A percentile compares a stretch with the other conserved stretches of the same genome.
phyloP scores from a whole-genome alignment of 768 basidiomycete species.

The Mycena leptocephala region DNA sequence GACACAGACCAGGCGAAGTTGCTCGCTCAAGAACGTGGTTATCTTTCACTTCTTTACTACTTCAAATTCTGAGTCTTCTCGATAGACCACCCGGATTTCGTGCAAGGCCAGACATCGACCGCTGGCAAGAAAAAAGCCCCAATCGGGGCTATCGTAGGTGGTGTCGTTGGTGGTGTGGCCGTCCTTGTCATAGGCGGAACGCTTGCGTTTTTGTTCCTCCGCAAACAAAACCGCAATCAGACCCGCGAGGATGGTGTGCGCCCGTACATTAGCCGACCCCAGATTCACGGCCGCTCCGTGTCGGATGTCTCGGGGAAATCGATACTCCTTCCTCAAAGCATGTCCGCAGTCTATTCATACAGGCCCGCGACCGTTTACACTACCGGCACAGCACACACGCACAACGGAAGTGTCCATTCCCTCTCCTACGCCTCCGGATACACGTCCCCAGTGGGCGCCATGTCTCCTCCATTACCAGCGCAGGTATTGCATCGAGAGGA shows the following conservation, averaged over 20 bases:
- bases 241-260: not conserved
- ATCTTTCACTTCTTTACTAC: not conserved
- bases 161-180: constrained; percentile 60
- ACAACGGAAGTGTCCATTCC: constrained; percentile 50
- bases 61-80: not conserved
- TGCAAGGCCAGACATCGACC: constrained; percentile 5
- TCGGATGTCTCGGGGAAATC: constrained; percentile 44
- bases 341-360: constrained; percentile 33
- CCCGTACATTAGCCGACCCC: constrained; percentile 18
- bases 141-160: constrained; percentile 60
- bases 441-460: constrained; percentile 40
- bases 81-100: constrained; percentile 50
- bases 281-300: constrained; percentile 37
- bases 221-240: not conserved
- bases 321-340: constrained; percentile 6
- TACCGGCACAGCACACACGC: constrained; percentile 49
- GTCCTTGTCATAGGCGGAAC: constrained; percentile 48
- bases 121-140: constrained; percentile 40
- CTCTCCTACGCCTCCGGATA: constrained; percentile 46
- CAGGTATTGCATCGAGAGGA: constrained; percentile 45
- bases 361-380: constrained; percentile 41
- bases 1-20: constrained; percentile 20
- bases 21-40: constrained; percentile 8
- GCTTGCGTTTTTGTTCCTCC: constrained; percentile 35
- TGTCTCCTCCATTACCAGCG: constrained; percentile 34